A percentile compares a stretch with the other conserved stretches of the same genome.
Conservation (phyloP, 108 stramenopile genomes). For the Pseudonitzschia multistriata region DNA sequence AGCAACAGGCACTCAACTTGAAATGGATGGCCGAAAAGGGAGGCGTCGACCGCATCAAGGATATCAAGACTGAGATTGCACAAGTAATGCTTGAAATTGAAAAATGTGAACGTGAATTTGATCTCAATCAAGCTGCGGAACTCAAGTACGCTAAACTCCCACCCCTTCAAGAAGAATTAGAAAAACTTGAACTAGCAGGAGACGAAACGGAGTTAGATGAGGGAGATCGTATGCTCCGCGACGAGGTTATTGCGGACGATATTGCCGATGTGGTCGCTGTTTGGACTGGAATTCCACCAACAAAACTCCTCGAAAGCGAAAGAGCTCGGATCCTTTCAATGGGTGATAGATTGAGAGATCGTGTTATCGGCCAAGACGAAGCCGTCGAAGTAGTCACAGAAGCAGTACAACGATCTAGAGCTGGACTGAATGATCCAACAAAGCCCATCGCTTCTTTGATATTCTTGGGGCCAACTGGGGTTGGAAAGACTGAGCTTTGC, state of each 20-base stretch:
- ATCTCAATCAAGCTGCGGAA: conserved; percentile 92
- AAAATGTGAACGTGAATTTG: conserved; percentile 91
- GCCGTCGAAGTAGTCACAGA: conserved; percentile 90
- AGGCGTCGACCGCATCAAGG: conserved; percentile 64
- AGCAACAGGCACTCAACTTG: conserved; percentile 73
- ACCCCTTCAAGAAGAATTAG: conserved; percentile 70
- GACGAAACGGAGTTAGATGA: conserved; percentile 25
- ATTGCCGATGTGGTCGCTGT: conserved; percentile 90
- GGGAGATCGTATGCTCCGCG: conserved; percentile 73
- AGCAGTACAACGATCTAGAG: conserved; percentile 88
- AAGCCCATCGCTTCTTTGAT: conserved; percentile 92
- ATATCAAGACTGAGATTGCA: conserved; percentile 90
- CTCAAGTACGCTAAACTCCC: conserved; percentile 91
- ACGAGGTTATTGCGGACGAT: conserved; percentile 93
- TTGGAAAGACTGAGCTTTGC: conserved; percentile 88
- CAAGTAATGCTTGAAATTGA: conserved; percentile 83
- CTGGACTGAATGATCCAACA: conserved; percentile 87
- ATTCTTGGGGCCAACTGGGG: conserved; percentile 93
- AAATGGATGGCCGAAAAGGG: conserved; percentile 89
- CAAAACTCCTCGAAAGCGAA: conserved; percentile 88
- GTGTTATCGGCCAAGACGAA: conserved; percentile 93
- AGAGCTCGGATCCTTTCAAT: conserved; percentile 91
- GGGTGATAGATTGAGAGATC: conserved; percentile 77
- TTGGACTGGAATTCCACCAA: conserved; percentile 93
- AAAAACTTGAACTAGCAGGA: conserved; percentile 43